phyloP scores from a whole-genome alignment of 1,284 basidiomycete genomes.

The Mycena citricolor region DNA sequence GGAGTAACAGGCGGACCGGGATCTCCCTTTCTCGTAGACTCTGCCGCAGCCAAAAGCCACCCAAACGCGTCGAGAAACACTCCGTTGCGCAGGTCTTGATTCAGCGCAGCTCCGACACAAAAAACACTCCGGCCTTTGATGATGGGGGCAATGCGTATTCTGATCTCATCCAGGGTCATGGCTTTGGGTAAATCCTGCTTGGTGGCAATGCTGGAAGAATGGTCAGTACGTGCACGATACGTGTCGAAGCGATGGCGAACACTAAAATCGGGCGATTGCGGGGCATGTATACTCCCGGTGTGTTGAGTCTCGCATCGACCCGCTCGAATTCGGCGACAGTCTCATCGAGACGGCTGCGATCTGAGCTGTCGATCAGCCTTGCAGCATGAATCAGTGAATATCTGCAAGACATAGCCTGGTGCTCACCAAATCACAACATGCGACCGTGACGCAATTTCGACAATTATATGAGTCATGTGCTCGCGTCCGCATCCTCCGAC shows the following conservation, averaged over 20 bases:
- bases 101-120: constrained; percentile 29
- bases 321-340: constrained; percentile 27
- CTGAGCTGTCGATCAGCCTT: constrained; percentile 31
- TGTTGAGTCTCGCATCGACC: constrained; percentile 3
- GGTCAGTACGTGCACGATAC: background rate
- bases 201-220: constrained; percentile 34
- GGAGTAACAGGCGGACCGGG: background rate
- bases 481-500: constrained; percentile 33
- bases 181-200: constrained; percentile 35
- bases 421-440: constrained; percentile 32
- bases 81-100: constrained; percentile 20
- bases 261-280: constrained; percentile 32
- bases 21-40: constrained; percentile 17
- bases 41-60: constrained; percentile 35
- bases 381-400: background rate
- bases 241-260: constrained; percentile 21
- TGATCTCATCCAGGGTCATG: constrained; percentile 32
- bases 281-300: too few relatives aligned
- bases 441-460: constrained; percentile 12
- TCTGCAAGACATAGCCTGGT: background rate
- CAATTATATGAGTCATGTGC: constrained; percentile 20
- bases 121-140: constrained; percentile 27
- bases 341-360: constrained; percentile 26
- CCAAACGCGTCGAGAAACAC: constrained; percentile 38
- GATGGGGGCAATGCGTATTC: constrained; percentile 28